Conservation (phyloP, 177 flowering plant species). For the Vitis hybrid region DNA sequence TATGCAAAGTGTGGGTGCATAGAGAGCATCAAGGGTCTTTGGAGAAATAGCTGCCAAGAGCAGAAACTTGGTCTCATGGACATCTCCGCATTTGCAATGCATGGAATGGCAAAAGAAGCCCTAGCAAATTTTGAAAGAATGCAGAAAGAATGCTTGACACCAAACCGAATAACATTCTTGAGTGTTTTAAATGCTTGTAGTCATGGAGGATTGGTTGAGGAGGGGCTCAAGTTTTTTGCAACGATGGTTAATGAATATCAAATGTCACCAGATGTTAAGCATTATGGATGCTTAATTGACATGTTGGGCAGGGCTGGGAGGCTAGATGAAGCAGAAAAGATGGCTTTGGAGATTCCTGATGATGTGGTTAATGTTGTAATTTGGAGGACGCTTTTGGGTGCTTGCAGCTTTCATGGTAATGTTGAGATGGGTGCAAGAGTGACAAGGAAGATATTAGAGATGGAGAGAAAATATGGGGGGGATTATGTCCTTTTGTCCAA, state of each 20-base stretch:
- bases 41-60: constrained; percentile 25
- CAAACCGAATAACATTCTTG: constrained; percentile 33
- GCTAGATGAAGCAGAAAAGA: constrained; percentile 54
- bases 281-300: constrained; percentile 56
- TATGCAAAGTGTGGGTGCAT: constrained; percentile 62
- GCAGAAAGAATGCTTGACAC: constrained; percentile 18
- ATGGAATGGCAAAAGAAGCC: constrained; percentile 63
- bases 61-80: constrained; percentile 54
- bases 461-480: constrained; percentile 57
- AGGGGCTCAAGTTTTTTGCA: constrained; percentile 45
- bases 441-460: constrained; percentile 48
- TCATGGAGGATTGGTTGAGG: constrained; percentile 62
- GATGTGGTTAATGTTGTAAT: constrained; percentile 38
- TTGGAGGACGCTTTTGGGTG: constrained; percentile 66
- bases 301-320: constrained; percentile 63
- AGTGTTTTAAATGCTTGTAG: constrained; percentile 56
- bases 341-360: constrained; percentile 39
- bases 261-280: constrained; percentile 46
- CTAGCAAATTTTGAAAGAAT: constrained; percentile 29
- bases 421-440: constrained; percentile 55
- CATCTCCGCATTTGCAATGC: constrained; percentile 62
- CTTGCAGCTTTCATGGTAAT: constrained; percentile 60
- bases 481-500: constrained; percentile 78
- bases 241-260: constrained; percentile 37
- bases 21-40: constrained; percentile 38